Conservation (phyloP, 768 basidiomycete genomes). For the Suillus luteus region DNA sequence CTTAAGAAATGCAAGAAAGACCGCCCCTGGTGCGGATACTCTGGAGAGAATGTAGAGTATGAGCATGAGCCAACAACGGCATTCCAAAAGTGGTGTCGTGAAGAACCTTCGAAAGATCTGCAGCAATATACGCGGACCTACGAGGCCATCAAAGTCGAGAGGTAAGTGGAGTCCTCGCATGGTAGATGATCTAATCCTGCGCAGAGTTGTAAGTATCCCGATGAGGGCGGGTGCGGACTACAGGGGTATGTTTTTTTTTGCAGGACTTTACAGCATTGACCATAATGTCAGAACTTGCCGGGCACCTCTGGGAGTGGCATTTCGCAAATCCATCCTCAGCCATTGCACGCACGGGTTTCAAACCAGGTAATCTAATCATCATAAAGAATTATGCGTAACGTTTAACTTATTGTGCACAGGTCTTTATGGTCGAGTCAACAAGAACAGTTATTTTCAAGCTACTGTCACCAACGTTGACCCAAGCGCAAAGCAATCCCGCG, state of each 20-base stretch:
- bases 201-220: slow-evolving; percentile 63
- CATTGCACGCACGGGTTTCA: slow-evolving; percentile 52
- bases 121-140: slow-evolving; percentile 71
- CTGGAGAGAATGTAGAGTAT: slow-evolving; percentile 32
- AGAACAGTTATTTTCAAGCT: slow-evolving; percentile 60
- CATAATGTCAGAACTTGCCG: slow-evolving; percentile 41
- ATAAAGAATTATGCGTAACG: background rate
- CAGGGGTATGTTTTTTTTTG: slow-evolving; percentile 42
- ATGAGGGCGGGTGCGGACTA: slow-evolving; percentile 63
- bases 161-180: slow-evolving; percentile 41
- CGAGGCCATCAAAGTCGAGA: slow-evolving; percentile 51
- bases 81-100: slow-evolving; percentile 52
- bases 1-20: slow-evolving; percentile 43
- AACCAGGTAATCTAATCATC: slow-evolving; percentile 39
- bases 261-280: background rate
- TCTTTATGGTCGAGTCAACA: slow-evolving; percentile 63
- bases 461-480: slow-evolving; percentile 80
- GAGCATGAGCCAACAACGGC: slow-evolving; percentile 37
- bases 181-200: slow-evolving; percentile 4
- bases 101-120: slow-evolving; percentile 46
- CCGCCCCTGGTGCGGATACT: slow-evolving; percentile 35
- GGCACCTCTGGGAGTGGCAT: slow-evolving; percentile 59
- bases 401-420: slow-evolving; percentile 33
- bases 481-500: slow-evolving; percentile 72
- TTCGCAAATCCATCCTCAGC: slow-evolving; percentile 60